A percentile compares a stretch with the other conserved stretches of the same genome.
These are phyloP conservation scores for Tolypocladium cylindrosporum DNA, from an alignment of 2,329 filamentous ascomycete species.

Conservation along the genomic window DNA sequence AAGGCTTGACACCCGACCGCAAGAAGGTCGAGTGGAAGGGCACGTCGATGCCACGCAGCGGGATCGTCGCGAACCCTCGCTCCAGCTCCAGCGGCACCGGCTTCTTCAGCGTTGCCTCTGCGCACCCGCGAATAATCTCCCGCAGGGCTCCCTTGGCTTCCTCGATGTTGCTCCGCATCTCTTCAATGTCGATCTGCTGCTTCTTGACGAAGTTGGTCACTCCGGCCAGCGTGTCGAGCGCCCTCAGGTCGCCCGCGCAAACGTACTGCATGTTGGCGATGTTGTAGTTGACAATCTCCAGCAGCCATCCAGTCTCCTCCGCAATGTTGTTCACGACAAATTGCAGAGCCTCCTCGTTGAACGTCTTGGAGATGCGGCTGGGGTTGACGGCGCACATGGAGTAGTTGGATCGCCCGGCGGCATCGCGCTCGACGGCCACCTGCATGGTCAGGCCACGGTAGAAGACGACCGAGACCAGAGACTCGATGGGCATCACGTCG, in stretches of 20 bases:
- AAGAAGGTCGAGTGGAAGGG: slow-evolving; percentile 99
- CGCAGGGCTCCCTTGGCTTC: slow-evolving; percentile 84
- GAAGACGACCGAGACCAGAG: slow-evolving; percentile 95
- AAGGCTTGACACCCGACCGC: slow-evolving; percentile 95
- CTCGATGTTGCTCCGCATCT: slow-evolving; percentile 80
- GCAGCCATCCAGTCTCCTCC: slow-evolving; percentile 86
- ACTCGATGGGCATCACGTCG: slow-evolving; percentile 99
- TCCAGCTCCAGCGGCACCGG: slow-evolving; percentile 80
- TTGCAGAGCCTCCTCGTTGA: slow-evolving; percentile 94
- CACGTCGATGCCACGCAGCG: slow-evolving; percentile 93
- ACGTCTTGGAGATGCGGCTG: slow-evolving; percentile 94
- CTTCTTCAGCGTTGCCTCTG: slow-evolving; percentile 80
- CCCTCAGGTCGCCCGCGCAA: slow-evolving; percentile 59
- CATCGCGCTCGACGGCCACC: slow-evolving; percentile 95
- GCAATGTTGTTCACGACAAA: slow-evolving; percentile 95
- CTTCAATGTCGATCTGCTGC: slow-evolving; percentile 94
- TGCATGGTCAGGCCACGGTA: slow-evolving; percentile 99
- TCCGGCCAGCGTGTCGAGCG: slow-evolving; percentile 62
- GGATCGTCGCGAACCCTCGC: slow-evolving; percentile 94
- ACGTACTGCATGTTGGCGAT: slow-evolving; percentile 70
- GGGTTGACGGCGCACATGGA: slow-evolving; percentile 99
- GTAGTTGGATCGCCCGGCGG: slow-evolving; percentile 88
- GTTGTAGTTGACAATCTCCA: slow-evolving; percentile 98
- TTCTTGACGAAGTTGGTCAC: slow-evolving; percentile 93
- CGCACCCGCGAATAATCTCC: slow-evolving; percentile 83